These are phyloP conservation scores for Nicotiana noctiflora DNA, from an alignment of 257 asterid species.

Conservation along the genomic window DNA sequence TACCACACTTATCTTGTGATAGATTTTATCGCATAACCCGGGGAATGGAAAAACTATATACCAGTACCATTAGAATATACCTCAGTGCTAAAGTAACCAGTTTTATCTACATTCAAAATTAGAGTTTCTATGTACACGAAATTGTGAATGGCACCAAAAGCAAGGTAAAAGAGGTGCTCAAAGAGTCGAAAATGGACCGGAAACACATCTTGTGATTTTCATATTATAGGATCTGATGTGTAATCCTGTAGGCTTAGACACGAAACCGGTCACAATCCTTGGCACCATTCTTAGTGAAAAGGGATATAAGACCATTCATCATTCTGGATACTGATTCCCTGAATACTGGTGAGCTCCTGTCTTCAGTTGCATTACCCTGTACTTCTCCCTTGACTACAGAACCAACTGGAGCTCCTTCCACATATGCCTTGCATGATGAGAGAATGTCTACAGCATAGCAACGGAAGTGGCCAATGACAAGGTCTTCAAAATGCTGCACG, in stretches of 20 bases:
- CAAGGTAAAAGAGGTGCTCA: background rate
- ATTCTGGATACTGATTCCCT: constrained; percentile 25
- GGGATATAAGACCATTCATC: constrained; percentile 36
- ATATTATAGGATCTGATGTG: too few relatives aligned
- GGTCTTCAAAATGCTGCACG: constrained; percentile 46
- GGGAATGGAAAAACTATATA: too few relatives aligned
- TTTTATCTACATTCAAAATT: background rate
- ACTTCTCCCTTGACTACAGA: constrained; percentile 30
- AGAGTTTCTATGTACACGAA: background rate
- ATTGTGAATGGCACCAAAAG: background rate
- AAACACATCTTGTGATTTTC: background rate
- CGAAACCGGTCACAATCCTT: constrained; percentile 43
- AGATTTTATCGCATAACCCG: background rate
- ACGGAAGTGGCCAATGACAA: constrained; percentile 43
- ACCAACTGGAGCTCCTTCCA: constrained; percentile 42
- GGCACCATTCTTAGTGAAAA: constrained; percentile 36
- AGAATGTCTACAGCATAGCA: constrained; percentile 31
- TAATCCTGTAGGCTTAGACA: background rate
- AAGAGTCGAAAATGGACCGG: background rate
- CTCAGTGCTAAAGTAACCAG: background rate
- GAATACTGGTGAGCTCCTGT: constrained; percentile 14
- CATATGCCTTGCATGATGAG: constrained; percentile 41
- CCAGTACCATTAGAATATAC: too few relatives aligned
- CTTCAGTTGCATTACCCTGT: constrained; percentile 9
- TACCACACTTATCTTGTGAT: background rate